Evolutionary conservation across 148 eudicot genomes (phyloP).

Genomic region (Bassia scoparia): DNA sequence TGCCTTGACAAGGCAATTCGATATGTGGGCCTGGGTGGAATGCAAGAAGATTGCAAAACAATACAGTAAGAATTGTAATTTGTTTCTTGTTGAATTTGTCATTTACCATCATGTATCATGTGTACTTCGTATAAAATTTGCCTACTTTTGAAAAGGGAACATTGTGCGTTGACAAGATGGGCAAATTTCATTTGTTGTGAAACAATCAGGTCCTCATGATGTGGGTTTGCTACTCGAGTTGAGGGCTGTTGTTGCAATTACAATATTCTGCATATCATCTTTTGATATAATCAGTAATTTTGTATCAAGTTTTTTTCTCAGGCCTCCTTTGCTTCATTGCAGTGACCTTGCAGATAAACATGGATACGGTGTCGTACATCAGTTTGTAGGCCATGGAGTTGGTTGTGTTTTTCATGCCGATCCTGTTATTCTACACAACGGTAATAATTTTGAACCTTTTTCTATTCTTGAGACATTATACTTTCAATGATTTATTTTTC

Average conservation of each 20-base stretch:
- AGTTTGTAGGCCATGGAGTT: constrained; percentile 95
- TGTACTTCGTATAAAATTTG: background rate
- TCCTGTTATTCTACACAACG: constrained; percentile 73
- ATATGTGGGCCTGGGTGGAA: constrained; percentile 93
- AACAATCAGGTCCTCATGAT: background rate
- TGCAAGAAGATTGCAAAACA: constrained; percentile 69
- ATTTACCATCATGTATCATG: background rate
- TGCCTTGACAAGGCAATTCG: constrained; percentile 81
- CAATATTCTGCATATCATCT: background rate
- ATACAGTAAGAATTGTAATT: constrained; percentile 65
- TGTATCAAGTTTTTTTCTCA: constrained; percentile 6
- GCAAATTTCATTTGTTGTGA: background rate
- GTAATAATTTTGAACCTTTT: constrained; percentile 45
- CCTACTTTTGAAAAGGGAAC: background rate
- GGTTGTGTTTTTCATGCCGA: constrained; percentile 90
- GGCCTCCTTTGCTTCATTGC: constrained; percentile 15
- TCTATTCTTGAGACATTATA: background rate
- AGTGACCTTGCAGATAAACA: constrained; percentile 87
- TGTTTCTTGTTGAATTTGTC: background rate
- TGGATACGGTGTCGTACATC: constrained; percentile 80
- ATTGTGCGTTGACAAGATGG: background rate
- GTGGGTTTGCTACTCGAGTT: background rate
- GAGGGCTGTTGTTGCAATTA: background rate
- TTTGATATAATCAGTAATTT: background rate
- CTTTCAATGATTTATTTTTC: background rate